A percentile compares a stretch with the other conserved stretches of the same genome.
These are phyloP conservation scores for Amyloporia xantha DNA, from an alignment of 768 basidiomycete species.

Conservation along the genomic window DNA sequence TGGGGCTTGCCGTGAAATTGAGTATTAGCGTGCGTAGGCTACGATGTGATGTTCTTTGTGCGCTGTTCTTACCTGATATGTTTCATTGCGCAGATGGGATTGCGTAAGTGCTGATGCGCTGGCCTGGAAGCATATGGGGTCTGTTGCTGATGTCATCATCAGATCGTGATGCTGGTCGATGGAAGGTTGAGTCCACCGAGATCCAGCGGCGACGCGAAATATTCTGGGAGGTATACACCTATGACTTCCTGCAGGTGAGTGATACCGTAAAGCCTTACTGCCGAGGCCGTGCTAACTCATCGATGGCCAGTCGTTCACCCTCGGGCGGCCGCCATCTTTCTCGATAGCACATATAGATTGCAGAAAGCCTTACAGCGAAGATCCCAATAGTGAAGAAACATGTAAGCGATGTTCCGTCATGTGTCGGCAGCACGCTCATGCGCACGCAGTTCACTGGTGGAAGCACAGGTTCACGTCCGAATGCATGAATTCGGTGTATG, in stretches of 20 bases:
- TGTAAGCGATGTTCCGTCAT: constrained; percentile 40
- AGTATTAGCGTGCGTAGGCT: constrained; percentile 50
- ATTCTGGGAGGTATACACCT: constrained; percentile 64
- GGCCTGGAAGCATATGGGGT: no score
- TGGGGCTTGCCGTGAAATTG: constrained; percentile 65
- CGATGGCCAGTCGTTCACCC: constrained; percentile 50
- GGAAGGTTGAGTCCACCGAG: constrained; percentile 51
- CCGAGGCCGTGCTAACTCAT: neutral
- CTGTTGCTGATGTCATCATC: constrained; percentile 1
- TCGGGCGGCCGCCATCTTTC: constrained; percentile 64
- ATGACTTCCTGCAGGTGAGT: constrained; percentile 65
- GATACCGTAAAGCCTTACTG: no score
- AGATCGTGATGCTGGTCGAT: constrained; percentile 66
- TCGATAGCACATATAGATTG: constrained; percentile 49
- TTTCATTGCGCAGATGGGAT: constrained; percentile 42
- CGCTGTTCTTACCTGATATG: constrained; percentile 1
- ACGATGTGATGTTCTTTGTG: constrained; percentile 8
- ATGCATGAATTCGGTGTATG: constrained; percentile 59
- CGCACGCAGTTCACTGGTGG: constrained; percentile 41
- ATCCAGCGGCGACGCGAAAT: constrained; percentile 51
- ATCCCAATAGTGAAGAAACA: constrained; percentile 39
- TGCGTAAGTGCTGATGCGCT: constrained; percentile 65
- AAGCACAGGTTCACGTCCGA: constrained; percentile 62
- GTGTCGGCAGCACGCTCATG: neutral
- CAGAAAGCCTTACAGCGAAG: constrained; percentile 42